Evolutionary conservation across 192 early-diverging fungal species (phyloP).

Genomic region (Gryganskiella cystojenkinii): DNA sequence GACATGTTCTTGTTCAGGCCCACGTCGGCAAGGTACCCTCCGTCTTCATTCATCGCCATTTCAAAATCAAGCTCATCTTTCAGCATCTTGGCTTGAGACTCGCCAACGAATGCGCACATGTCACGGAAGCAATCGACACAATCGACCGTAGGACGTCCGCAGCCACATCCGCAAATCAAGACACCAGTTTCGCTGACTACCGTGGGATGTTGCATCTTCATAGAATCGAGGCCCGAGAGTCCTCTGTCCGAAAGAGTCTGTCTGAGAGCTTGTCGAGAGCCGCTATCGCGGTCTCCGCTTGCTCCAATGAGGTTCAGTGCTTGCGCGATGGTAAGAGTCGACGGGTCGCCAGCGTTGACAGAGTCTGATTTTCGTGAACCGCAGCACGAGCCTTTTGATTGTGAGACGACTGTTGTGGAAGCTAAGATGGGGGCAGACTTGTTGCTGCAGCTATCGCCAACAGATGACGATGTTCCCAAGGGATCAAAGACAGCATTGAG

Average conservation of each 20-base stretch:
- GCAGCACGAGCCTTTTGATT: constrained; percentile 23
- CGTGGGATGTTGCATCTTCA: constrained; percentile 52
- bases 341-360: background rate
- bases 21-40: constrained; percentile 17
- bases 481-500: background rate
- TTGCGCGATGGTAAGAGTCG: constrained; percentile 16
- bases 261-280: constrained; percentile 11
- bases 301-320: constrained; percentile 39
- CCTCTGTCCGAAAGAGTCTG: constrained; percentile 15
- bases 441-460: background rate
- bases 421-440: background rate
- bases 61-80: constrained; percentile 43
- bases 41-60: constrained; percentile 31
- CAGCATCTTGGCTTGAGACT: constrained; percentile 42
- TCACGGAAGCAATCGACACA: constrained; percentile 47
- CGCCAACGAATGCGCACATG: constrained; percentile 46
- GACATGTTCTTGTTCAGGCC: constrained; percentile 32
- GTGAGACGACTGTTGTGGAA: background rate
- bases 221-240: constrained; percentile 15
- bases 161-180: constrained; percentile 45
- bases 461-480: background rate
- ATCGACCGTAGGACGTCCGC: constrained; percentile 45
- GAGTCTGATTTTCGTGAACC: background rate
- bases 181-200: constrained; percentile 30
- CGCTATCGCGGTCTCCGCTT: constrained; percentile 16